Percentiles rank a stretch among this genome's conserved stretches.
Evolutionary conservation across 2,329 filamentous ascomycete species (phyloP).

Genomic region (Zasmidium cellare): DNA sequence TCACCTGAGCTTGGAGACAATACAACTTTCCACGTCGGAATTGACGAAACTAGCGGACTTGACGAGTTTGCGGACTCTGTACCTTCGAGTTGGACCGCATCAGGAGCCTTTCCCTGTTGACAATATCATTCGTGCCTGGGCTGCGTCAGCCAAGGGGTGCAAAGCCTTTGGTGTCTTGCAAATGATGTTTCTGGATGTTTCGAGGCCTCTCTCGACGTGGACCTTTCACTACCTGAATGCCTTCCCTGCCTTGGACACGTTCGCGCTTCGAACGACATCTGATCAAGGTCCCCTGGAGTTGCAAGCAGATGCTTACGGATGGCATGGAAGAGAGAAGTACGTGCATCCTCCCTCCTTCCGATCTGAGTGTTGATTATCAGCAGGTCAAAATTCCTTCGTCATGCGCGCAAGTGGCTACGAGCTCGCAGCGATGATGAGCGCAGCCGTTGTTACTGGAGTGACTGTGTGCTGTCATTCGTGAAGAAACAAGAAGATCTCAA

Average conservation of each 20-base stretch:
- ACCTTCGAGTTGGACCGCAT: slow-evolving; percentile 2
- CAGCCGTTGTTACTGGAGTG: not conserved
- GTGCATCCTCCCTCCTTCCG: too few relatives aligned
- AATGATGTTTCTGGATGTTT: slow-evolving; percentile 17
- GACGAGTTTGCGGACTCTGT: slow-evolving; percentile 17
- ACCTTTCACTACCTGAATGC: slow-evolving; percentile 17
- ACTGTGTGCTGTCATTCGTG: not conserved
- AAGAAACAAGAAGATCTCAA: not conserved
- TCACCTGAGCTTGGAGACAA: slow-evolving; percentile 15
- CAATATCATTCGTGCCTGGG: slow-evolving; percentile 24
- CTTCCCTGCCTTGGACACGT: slow-evolving; percentile 20
- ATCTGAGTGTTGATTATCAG: too few relatives aligned
- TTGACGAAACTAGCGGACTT: slow-evolving; percentile 15
- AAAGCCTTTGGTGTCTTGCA: slow-evolving; percentile 20
- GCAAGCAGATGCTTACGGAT: too few relatives aligned
- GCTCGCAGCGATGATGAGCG: not conserved
- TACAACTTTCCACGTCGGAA: slow-evolving; percentile 4
- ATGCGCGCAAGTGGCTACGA: not conserved
- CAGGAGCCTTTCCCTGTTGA: slow-evolving; percentile 13
- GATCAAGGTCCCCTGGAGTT: too few relatives aligned
- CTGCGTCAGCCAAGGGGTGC: slow-evolving; percentile 12
- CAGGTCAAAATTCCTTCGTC: too few relatives aligned
- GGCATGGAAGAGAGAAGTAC: too few relatives aligned
- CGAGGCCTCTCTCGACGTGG: slow-evolving; percentile 10
- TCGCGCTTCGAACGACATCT: slow-evolving; percentile 6